A percentile compares a stretch with the other conserved stretches of the same genome.
Evolutionary conservation across 78 protist genomes (phyloP).

Genomic region (Pelomyxa schiedti): DNA sequence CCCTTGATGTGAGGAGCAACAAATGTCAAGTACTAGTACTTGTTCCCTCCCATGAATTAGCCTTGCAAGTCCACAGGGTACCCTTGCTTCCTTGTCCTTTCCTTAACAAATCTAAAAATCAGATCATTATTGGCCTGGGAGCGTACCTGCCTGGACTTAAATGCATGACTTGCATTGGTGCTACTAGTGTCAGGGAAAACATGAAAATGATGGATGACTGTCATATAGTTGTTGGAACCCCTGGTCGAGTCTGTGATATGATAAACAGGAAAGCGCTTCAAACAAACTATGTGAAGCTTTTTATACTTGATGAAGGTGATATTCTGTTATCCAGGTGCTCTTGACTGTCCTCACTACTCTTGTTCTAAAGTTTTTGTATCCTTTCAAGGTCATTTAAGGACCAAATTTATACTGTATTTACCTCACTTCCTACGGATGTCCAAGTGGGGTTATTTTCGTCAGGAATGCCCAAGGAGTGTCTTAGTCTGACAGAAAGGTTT

Average conservation of each 20-base stretch:
- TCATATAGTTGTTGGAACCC: conserved; percentile 99
- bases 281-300: conserved; percentile 55
- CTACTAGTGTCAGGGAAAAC: conserved; percentile 88
- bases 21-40: conserved; percentile 89
- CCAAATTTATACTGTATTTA: no score
- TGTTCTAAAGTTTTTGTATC: no score
- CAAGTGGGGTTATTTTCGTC: no score
- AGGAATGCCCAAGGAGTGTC: no score
- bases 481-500: no score
- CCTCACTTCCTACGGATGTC: no score
- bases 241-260: conserved; percentile 99
- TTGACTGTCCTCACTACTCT: no score
- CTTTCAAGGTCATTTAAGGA: no score
- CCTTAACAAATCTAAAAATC: neutral
- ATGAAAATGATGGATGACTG: conserved; percentile 65
- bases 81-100: conserved; percentile 1
- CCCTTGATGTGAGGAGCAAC: conserved; percentile 37
- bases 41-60: conserved; percentile 99
- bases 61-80: conserved; percentile 90
- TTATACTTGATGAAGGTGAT: conserved; percentile 99
- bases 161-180: conserved; percentile 95
- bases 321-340: conserved; percentile 95
- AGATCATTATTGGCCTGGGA: conserved; percentile 76
- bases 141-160: conserved; percentile 75
- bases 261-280: conserved; percentile 76